These are phyloP conservation scores for Closterium sp. DNA, from an alignment of 139 green algal genomes.

Conservation along the genomic window DNA sequence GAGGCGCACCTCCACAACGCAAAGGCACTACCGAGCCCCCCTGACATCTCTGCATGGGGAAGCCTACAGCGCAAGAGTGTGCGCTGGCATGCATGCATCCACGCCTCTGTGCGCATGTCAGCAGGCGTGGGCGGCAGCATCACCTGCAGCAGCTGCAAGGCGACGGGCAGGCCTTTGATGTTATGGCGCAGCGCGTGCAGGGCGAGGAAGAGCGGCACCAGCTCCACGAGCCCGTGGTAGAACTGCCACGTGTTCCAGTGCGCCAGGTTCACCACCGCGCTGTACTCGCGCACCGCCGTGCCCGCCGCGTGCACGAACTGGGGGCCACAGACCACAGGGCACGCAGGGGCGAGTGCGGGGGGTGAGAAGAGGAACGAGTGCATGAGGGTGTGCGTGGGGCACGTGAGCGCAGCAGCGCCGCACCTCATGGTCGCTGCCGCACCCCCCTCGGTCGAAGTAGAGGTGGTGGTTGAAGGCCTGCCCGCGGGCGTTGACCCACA, in stretches of 20 bases:
- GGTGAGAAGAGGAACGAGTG: too few species aligned
- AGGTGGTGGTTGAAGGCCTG: slow-evolving; percentile 5
- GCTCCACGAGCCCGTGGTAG: slow-evolving; percentile 34
- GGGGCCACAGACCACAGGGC: too few species aligned
- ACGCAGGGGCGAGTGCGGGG: too few species aligned
- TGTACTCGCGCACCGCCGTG: slow-evolving; percentile 5
- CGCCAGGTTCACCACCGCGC: slow-evolving; percentile 23
- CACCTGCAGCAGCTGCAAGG: neutral
- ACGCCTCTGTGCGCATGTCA: too few species aligned
- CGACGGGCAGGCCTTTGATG: neutral
- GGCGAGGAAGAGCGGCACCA: slow-evolving; percentile 15
- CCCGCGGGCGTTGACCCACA: neutral
- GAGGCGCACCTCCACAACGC: too few species aligned
- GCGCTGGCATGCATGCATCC: too few species aligned
- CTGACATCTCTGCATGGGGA: too few species aligned
- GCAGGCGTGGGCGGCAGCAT: too few species aligned
- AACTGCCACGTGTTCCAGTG: slow-evolving; percentile 37
- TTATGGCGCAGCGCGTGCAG: neutral
- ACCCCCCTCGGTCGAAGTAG: slow-evolving; percentile 6
- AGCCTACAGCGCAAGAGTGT: too few species aligned
- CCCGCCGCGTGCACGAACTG: slow-evolving; percentile 3
- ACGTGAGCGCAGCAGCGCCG: neutral
- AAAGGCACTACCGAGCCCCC: too few species aligned
- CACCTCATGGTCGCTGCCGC: slow-evolving; percentile 1
- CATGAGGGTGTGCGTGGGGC: too few species aligned